Evolutionary conservation across 2,329 filamentous ascomycete species (phyloP).

Genomic region (Lachnellula subtilissima): DNA sequence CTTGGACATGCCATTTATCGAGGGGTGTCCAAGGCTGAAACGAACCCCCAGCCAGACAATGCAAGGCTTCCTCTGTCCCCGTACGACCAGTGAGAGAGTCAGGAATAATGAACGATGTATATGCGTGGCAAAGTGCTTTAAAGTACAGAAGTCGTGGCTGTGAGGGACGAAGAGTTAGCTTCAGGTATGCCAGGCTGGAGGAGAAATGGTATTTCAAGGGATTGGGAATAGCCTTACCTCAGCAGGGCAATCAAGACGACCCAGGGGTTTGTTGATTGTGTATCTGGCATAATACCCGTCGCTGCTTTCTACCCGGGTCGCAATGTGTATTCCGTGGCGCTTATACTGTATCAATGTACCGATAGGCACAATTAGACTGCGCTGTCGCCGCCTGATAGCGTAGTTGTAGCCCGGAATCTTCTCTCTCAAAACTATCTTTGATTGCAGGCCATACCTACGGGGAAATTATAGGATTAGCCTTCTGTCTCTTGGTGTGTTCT

Average conservation of each 20-base stretch:
- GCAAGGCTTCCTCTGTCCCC: conserved; percentile 55
- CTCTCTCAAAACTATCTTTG: conserved; percentile 52
- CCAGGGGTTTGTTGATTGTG: conserved; percentile 48
- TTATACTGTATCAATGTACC: conserved; percentile 31
- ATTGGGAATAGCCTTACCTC: conserved; percentile 33
- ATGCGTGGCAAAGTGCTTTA: conserved; percentile 56
- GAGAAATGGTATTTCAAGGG: too few relatives aligned
- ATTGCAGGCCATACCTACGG: conserved; percentile 38
- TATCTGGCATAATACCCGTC: conserved; percentile 44
- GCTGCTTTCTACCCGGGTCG: conserved; percentile 33
- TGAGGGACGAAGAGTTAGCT: background rate
- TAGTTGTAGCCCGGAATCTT: background rate
- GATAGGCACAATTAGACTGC: conserved; percentile 51
- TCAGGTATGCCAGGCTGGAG: too few relatives aligned
- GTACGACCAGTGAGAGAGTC: conserved; percentile 55
- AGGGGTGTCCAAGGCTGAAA: conserved; percentile 32
- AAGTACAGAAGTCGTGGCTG: conserved; percentile 45
- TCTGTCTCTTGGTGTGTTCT: too few relatives aligned
- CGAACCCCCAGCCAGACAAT: conserved; percentile 43
- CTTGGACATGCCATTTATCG: background rate
- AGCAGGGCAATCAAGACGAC: conserved; percentile 51
- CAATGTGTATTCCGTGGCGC: conserved; percentile 39
- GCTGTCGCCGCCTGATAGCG: conserved; percentile 23
- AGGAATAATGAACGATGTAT: conserved; percentile 52
- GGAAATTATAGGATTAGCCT: too few relatives aligned